phyloP scores from a whole-genome alignment of 83 land plant genomes.

The Diphasiastrum complanatum region DNA sequence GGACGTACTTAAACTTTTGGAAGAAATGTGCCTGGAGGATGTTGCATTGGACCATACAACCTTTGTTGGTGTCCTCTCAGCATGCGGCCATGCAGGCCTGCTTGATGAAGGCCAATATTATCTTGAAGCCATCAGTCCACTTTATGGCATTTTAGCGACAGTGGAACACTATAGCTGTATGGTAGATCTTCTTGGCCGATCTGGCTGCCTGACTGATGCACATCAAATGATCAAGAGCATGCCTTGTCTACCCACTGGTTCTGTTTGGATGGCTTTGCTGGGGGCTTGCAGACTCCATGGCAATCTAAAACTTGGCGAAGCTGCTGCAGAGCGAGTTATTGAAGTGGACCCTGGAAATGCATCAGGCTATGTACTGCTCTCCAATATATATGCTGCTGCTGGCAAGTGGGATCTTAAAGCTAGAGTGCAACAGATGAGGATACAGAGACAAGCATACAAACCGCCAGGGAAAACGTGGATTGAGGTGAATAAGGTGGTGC shows the following conservation, averaged over 20 bases:
- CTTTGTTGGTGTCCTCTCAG: not conserved
- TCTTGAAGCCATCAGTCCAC: not conserved
- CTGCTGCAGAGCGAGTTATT: conserved; percentile 3
- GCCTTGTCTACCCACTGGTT: conserved; percentile 1
- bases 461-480: not conserved
- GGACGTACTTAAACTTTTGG: not conserved
- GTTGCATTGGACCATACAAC: no score
- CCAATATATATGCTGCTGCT: conserved; percentile 6
- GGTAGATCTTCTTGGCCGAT: conserved; percentile 8
- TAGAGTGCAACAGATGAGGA: not conserved
- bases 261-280: conserved; percentile 5
- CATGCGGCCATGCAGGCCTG: conserved; percentile 11
- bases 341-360: not conserved
- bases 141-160: not conserved
- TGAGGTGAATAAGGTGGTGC: conserved; percentile 1
- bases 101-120: not conserved
- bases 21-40: no score
- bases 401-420: not conserved
- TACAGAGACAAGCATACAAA: not conserved
- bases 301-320: not conserved
- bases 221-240: not conserved
- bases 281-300: conserved; percentile 4
- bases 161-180: conserved; percentile 7
- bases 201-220: not conserved
- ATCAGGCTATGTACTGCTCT: conserved; percentile 5